These are phyloP conservation scores for Arthrobotrys conoides DNA, from an alignment of 2,329 filamentous ascomycete species.

Conservation along the genomic window DNA sequence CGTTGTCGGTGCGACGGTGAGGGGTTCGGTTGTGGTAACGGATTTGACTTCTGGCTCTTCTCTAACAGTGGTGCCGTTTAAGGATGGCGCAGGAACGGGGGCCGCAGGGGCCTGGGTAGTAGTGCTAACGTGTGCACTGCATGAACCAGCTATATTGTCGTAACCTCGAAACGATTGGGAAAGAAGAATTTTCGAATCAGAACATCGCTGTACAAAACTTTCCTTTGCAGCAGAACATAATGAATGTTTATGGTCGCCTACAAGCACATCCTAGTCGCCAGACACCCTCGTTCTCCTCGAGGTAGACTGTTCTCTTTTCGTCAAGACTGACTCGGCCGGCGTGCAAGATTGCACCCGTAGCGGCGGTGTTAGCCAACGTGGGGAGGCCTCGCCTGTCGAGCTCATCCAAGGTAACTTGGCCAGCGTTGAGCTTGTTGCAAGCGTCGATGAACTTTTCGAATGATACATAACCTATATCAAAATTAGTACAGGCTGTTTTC, in stretches of 20 bases:
- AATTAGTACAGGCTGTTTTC: background rate
- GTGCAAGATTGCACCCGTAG: conserved; percentile 91
- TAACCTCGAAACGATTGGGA: conserved; percentile 32
- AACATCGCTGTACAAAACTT: conserved; percentile 58
- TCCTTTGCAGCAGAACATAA: conserved; percentile 44
- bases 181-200: conserved; percentile 58
- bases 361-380: conserved; percentile 88
- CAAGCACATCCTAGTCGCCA: conserved; percentile 62
- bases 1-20: conserved; percentile 31
- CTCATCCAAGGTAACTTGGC: conserved; percentile 78
- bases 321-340: conserved; percentile 88
- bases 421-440: conserved; percentile 82
- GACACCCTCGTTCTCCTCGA: conserved; percentile 71
- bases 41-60: conserved; percentile 59
- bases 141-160: conserved; percentile 57
- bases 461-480: conserved; percentile 77
- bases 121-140: conserved; percentile 47
- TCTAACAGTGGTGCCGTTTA: conserved; percentile 52
- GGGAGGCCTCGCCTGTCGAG: conserved; percentile 85
- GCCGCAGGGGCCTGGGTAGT: conserved; percentile 15
- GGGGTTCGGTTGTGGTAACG: conserved; percentile 50
- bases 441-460: conserved; percentile 97
- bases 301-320: conserved; percentile 82
- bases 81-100: conserved; percentile 19
- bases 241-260: conserved; percentile 61